Percentiles rank a stretch among this genome's conserved stretches.
Conservation (phyloP, 306 rosid genomes). For the Medicago arabica region DNA sequence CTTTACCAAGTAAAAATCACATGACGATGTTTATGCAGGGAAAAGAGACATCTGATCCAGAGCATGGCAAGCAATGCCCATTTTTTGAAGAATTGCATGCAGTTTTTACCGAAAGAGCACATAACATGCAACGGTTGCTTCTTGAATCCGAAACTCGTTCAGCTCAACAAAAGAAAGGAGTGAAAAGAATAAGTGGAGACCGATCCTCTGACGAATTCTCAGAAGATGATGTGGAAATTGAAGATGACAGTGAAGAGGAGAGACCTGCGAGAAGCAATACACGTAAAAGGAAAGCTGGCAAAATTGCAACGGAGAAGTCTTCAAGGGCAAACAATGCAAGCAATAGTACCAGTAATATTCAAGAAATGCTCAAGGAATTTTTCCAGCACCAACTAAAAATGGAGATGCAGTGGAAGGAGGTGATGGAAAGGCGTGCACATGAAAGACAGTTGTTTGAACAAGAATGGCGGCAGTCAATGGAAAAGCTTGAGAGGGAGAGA, state of each 20-base stretch:
- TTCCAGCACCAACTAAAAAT: slow-evolving; percentile 73
- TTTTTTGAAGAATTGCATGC: slow-evolving; percentile 88
- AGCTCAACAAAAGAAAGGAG: slow-evolving; percentile 56
- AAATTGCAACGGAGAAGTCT: slow-evolving; percentile 51
- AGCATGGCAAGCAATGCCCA: slow-evolving; percentile 72
- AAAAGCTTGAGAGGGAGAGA: slow-evolving; percentile 82
- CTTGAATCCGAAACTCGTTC: slow-evolving; percentile 72
- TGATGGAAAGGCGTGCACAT: slow-evolving; percentile 65
- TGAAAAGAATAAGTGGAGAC: slow-evolving; percentile 54
- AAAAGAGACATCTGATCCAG: slow-evolving; percentile 85
- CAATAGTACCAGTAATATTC: slow-evolving; percentile 43
- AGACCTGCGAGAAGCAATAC: slow-evolving; percentile 58
- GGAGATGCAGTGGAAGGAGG: slow-evolving; percentile 94
- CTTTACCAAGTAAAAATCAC: slow-evolving; percentile 3
- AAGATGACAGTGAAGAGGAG: slow-evolving; percentile 64
- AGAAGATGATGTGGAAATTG: slow-evolving; percentile 66
- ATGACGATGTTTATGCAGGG: slow-evolving; percentile 58
- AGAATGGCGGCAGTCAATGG: slow-evolving; percentile 85
- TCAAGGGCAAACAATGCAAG: slow-evolving; percentile 45
- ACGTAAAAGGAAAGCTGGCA: slow-evolving; percentile 64
- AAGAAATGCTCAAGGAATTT: slow-evolving; percentile 73
- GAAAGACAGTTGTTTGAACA: slow-evolving; percentile 74
- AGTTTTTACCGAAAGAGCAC: slow-evolving; percentile 73
- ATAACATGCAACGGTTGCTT: slow-evolving; percentile 68
- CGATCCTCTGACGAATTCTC: slow-evolving; percentile 72